Base-by-base conservation (phyloP, 192 early-diverging fungal species). In the Helicostylum pulchrum region DNA sequence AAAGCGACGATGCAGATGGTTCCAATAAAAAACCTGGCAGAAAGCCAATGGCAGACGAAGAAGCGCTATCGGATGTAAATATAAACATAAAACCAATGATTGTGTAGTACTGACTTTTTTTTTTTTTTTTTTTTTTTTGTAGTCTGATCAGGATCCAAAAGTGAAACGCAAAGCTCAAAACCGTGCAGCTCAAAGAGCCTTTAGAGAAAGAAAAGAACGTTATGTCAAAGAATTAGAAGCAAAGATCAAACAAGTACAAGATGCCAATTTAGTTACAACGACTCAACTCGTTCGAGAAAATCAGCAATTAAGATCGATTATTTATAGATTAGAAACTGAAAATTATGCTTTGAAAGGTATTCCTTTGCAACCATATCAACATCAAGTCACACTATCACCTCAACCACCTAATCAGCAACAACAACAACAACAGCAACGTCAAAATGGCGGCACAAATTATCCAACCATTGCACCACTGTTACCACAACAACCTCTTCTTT, bases 171-270 rank as follows among this genome's bases (percentile, higher is more conserved):
- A 76, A 21, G 68, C 65, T 3, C 74, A 76, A 46, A 76, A 76
- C 36, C 30, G 74, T 32, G 61, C 66, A 17, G 74, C 74, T 47
- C 74, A 76, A 61, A 52, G 74, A 34, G 71, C 71, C 0, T 73
- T 73, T 23, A 53, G 94, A 57, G 92, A 95, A 66, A 87, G 94
- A 56, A 92, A 90, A 65, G 87, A 93, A 65, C 84, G 84, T 56
- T 92, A 95, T 68, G 86, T 94, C 15, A 85, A 89, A 71, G 80
- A 86, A 15, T 80, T 95, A 3, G 94, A 95, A 72, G 84, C 78
- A 21, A 80, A 83, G 46, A 88, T 93, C 61, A 83, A 88, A 64
- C 84, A 85, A 48, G 77, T 91, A 1, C 82, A 90, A 44, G 82
- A 85, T 30, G 48, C 42, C 2, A 78, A 85, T 21, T 62, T 78